phyloP scores from a whole-genome alignment of 2,329 filamentous ascomycete genomes.

The Fusarium concolor region DNA sequence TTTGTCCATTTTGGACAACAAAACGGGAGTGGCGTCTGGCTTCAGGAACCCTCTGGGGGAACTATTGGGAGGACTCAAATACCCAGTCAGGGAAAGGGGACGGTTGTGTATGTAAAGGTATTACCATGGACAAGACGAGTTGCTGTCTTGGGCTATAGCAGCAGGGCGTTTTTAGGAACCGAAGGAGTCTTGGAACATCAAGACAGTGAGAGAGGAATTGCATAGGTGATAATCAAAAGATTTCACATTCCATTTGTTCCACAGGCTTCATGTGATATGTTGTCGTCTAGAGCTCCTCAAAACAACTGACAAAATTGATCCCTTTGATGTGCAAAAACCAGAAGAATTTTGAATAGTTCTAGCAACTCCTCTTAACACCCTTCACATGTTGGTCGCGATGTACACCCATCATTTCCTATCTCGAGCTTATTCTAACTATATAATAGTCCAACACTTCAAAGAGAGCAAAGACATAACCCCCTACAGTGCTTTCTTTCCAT shows the following conservation, averaged over 20 bases:
- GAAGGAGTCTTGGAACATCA: slow-evolving; percentile 24
- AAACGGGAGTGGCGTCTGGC: slow-evolving; percentile 42
- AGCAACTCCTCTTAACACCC: neutral
- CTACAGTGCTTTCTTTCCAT: slow-evolving; percentile 51
- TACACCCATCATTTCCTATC: neutral
- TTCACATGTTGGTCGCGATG: neutral
- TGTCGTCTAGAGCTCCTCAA: neutral
- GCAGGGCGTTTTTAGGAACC: slow-evolving; percentile 42
- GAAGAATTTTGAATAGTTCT: neutral
- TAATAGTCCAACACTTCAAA: neutral
- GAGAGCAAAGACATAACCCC: neutral
- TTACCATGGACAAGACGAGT: slow-evolving; percentile 26
- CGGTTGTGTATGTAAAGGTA: slow-evolving; percentile 14
- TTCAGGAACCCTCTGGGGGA: slow-evolving; percentile 26
- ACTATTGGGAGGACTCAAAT: slow-evolving; percentile 35
- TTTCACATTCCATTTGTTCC: slow-evolving; percentile 2
- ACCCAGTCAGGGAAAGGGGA: slow-evolving; percentile 27
- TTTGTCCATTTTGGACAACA: slow-evolving; percentile 41
- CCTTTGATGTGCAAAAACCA: neutral
- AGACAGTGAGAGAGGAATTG: slow-evolving; percentile 14
- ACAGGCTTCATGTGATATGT: neutral
- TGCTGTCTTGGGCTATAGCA: slow-evolving; percentile 42
- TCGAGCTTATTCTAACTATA: neutral
- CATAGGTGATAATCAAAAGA: slow-evolving; percentile 32
- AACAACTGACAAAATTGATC: neutral